Conservation (phyloP, 2,329 filamentous ascomycete species). For the Apiospora pterosperma region DNA sequence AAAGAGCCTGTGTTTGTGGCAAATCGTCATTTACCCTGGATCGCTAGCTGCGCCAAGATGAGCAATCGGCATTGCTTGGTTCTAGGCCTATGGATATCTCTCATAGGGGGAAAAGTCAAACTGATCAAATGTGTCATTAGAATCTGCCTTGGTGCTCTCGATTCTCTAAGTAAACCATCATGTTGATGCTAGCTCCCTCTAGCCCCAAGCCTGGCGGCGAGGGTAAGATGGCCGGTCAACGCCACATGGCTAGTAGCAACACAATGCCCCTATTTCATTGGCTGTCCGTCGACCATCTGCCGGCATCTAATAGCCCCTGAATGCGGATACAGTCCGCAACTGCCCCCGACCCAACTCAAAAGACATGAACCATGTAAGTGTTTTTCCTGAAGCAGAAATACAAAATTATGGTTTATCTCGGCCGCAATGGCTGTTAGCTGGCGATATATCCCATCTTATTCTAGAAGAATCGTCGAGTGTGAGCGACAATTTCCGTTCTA, state of each 20-base stretch:
- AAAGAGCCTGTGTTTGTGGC: not conserved
- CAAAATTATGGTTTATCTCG: too few relatives aligned
- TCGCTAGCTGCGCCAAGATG: not conserved
- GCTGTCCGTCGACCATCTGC: not conserved
- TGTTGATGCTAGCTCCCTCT: not conserved
- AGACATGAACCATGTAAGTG: too few relatives aligned
- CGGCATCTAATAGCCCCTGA: not conserved
- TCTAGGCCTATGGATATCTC: not conserved
- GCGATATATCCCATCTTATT: not conserved
- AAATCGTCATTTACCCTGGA: not conserved
- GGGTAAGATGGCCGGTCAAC: not conserved
- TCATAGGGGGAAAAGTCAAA: not conserved
- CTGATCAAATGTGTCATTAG: not conserved
- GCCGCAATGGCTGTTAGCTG: too few relatives aligned
- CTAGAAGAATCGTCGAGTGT: not conserved
- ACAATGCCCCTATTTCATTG: not conserved
- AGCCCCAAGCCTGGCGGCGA: not conserved
- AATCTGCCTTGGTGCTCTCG: not conserved
- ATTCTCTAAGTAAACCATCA: not conserved
- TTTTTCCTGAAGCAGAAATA: accelerated
- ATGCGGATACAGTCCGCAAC: not conserved
- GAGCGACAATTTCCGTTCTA: not conserved
- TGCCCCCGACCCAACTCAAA: not conserved
- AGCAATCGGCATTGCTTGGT: not conserved
- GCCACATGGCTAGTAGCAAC: not conserved